Conservation (phyloP, 306 rosid genomes). For the Gynostemma pentaphyllum region DNA sequence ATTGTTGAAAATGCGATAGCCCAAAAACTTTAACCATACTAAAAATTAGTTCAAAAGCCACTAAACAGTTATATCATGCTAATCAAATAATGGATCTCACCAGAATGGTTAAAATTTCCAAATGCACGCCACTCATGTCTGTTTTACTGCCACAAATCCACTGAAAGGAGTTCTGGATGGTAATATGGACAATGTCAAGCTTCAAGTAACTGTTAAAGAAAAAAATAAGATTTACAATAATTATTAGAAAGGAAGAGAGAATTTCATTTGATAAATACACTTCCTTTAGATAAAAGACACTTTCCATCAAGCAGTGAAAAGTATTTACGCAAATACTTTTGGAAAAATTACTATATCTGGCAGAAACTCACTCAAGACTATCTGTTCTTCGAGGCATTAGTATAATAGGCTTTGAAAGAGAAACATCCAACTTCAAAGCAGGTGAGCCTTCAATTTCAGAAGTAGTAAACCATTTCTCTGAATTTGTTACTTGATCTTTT, state of each 20-base stretch:
- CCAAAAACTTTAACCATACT: background rate
- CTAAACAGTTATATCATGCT: background rate
- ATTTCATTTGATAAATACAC: background rate
- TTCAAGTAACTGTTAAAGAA: constrained; percentile 67
- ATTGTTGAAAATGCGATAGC: too few relatives aligned
- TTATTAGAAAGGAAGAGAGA: background rate
- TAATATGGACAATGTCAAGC: constrained; percentile 93
- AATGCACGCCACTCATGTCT: constrained; percentile 72
- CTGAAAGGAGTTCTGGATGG: constrained; percentile 65
- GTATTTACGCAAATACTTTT: too few relatives aligned
- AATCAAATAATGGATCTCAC: constrained; percentile 25
- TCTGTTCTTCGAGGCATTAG: constrained; percentile 84
- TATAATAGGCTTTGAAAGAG: constrained; percentile 86
- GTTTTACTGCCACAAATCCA: constrained; percentile 84
- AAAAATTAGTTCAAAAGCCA: constrained; percentile 8
- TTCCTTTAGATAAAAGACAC: too few relatives aligned
- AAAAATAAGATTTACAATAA: constrained; percentile 19
- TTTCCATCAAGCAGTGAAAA: too few relatives aligned
- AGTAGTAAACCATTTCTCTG: constrained; percentile 87
- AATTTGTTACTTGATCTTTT: constrained; percentile 84
- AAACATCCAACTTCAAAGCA: constrained; percentile 84
- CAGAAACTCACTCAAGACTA: constrained; percentile 69
- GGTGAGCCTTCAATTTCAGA: constrained; percentile 94
- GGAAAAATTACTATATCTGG: background rate
- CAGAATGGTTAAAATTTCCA: constrained; percentile 71